These are phyloP conservation scores for Colletotrichum noveboracense DNA, from an alignment of 2,329 filamentous ascomycete species.

Conservation along the genomic window DNA sequence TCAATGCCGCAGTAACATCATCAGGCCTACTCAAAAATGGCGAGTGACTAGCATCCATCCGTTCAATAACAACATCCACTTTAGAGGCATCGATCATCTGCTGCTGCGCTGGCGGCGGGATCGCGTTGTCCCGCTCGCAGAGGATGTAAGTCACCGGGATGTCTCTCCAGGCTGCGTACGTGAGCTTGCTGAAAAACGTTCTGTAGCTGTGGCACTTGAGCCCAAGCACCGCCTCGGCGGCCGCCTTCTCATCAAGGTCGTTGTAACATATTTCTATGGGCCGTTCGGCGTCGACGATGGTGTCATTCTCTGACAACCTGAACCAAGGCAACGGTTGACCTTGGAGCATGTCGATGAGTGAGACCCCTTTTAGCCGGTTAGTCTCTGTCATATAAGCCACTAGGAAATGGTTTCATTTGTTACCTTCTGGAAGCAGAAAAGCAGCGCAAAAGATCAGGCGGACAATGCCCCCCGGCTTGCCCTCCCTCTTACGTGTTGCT, in stretches of 20 bases:
- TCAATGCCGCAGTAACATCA: not conserved
- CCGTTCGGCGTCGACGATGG: not conserved
- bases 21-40: not conserved
- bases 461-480: slow-evolving; percentile 37
- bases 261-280: not conserved
- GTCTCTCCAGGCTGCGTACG: not conserved
- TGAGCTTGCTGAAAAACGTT: not conserved
- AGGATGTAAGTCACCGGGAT: not conserved
- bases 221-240: not conserved
- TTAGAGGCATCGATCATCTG: not conserved
- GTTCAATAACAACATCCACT: not conserved
- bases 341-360: not conserved
- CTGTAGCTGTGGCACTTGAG: not conserved
- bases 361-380: not conserved
- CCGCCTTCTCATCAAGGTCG: not conserved
- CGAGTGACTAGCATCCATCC: not conserved
- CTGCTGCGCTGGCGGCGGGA: not conserved
- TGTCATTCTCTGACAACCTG: not conserved
- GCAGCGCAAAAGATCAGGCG: slow-evolving; percentile 25
- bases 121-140: not conserved
- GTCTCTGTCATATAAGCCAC: not conserved
- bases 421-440: not conserved
- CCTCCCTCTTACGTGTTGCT: slow-evolving; percentile 28
- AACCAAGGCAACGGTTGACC: not conserved
- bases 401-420: fast-evolving